phyloP scores from a whole-genome alignment of 495 filamentous ascomycete genomes.

The Penicillium lividum region DNA sequence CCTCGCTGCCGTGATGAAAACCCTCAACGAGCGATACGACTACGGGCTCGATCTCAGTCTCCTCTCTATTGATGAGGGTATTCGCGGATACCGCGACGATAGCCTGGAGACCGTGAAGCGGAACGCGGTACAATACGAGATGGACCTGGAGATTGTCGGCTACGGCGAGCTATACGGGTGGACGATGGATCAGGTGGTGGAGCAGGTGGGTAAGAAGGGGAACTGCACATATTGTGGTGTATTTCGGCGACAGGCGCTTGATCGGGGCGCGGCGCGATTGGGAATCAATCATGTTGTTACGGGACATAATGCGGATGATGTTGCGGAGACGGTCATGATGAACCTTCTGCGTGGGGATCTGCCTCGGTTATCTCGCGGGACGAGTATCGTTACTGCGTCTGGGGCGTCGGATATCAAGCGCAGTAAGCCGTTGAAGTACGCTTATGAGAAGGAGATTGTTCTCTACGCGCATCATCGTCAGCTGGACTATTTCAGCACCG shows the following conservation, averaged over 20 bases:
- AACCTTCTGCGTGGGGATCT: conserved; percentile 91
- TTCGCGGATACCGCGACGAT: conserved; percentile 95
- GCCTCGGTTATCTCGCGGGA: conserved; percentile 81
- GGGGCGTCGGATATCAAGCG: conserved; percentile 76
- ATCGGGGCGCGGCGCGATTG: conserved; percentile 84
- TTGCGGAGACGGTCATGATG: conserved; percentile 98
- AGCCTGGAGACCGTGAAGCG: conserved; percentile 93
- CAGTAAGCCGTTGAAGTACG: conserved; percentile 95
- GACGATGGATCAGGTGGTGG: conserved; percentile 99
- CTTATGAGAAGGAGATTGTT: conserved; percentile 98
- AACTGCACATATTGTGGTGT: conserved; percentile 99
- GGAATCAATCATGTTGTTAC: conserved; percentile 94
- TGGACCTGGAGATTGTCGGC: conserved; percentile 87
- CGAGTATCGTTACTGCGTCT: conserved; percentile 87
- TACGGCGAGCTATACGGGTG: conserved; percentile 96
- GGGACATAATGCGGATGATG: conserved; percentile 96
- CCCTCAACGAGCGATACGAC: conserved; percentile 82
- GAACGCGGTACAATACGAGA: conserved; percentile 85
- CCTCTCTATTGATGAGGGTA: conserved; percentile 93
- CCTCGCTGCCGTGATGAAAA: conserved; percentile 90
- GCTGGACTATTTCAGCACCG: conserved; percentile 96
- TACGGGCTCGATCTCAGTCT: conserved; percentile 87
- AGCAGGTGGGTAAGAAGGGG: conserved; percentile 94
- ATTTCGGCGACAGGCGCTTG: conserved; percentile 90
- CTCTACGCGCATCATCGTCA: conserved; percentile 95